phyloP scores from a whole-genome alignment of 495 filamentous ascomycete species.

The Lophiostoma macrostomum region DNA sequence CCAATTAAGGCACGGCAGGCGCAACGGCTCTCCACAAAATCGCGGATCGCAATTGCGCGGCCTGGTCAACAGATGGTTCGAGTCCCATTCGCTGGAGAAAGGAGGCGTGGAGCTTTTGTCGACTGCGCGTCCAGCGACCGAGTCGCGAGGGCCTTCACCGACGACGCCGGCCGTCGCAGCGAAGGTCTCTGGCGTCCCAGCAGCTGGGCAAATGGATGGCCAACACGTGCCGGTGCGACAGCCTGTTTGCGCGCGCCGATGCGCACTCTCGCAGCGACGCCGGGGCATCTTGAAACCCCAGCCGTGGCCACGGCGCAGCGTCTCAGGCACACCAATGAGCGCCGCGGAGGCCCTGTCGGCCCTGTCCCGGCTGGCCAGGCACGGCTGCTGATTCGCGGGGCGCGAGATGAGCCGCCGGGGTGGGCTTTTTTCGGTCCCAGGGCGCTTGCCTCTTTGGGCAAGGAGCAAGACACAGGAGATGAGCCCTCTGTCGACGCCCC shows the following conservation, averaged over 20 bases:
- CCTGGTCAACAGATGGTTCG: conserved; percentile 2
- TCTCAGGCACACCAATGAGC: conserved; percentile 28
- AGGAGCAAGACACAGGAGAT: conserved; percentile 8
- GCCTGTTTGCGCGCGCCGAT: neutral
- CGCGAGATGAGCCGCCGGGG: conserved; percentile 20
- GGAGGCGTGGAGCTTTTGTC: neutral
- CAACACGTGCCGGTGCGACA: conserved; percentile 12
- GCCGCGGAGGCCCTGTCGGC: no score
- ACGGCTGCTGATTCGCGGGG: conserved; percentile 8
- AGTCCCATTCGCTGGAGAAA: neutral
- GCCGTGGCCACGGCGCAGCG: neutral
- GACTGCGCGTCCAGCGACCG: neutral
- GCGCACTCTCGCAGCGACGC: no score
- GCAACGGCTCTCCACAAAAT: conserved; percentile 8
- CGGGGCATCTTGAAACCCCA: conserved; percentile 1
- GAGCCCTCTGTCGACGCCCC: conserved; percentile 8
- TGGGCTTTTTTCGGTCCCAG: conserved; percentile 1
- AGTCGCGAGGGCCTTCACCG: neutral
- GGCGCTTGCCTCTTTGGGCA: neutral
- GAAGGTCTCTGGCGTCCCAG: neutral
- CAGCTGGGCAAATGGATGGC: conserved; percentile 5
- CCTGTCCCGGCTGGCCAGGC: conserved; percentile 1
- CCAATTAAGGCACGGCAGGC: neutral
- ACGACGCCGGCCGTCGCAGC: neutral
- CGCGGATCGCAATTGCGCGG: conserved; percentile 20